Evolutionary conservation across 208 protist genomes (phyloP).

Genomic region (Trypanosoma avium): DNA sequence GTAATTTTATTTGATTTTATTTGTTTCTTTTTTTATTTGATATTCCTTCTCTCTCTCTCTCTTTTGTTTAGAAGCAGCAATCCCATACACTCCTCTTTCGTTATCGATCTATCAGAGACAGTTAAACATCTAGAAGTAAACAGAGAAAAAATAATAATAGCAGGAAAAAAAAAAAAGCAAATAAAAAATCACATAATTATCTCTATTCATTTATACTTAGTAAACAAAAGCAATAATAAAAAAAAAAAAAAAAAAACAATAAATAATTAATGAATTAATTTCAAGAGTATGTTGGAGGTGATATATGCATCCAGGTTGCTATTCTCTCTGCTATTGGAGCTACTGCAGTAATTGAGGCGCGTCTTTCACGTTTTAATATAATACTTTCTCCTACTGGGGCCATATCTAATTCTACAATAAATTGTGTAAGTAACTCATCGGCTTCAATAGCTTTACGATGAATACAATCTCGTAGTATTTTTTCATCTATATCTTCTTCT

Average conservation of each 20-base stretch:
- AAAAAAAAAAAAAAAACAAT: neutral
- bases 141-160: slow-evolving; percentile 7
- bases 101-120: neutral
- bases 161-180: neutral
- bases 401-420: slow-evolving; percentile 54
- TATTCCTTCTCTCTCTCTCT: too few species aligned
- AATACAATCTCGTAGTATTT: slow-evolving; percentile 17
- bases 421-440: slow-evolving; percentile 79
- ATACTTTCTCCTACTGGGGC: slow-evolving; percentile 45
- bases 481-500: slow-evolving; percentile 5
- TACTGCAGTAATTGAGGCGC: slow-evolving; percentile 39
- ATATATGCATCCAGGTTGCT: slow-evolving; percentile 30
- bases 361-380: slow-evolving; percentile 43
- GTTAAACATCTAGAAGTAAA: neutral
- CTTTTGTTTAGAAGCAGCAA: too few species aligned
- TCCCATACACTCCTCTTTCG: too few species aligned
- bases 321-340: slow-evolving; percentile 42
- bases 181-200: neutral
- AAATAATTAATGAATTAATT: neutral
- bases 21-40: too few species aligned
- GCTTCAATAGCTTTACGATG: slow-evolving; percentile 38
- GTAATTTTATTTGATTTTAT: too few species aligned
- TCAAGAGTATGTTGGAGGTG: neutral
- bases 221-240: neutral
- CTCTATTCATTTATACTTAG: neutral